Conservation (phyloP, 1,284 basidiomycete species). For the Ustilago vetiveriae region DNA sequence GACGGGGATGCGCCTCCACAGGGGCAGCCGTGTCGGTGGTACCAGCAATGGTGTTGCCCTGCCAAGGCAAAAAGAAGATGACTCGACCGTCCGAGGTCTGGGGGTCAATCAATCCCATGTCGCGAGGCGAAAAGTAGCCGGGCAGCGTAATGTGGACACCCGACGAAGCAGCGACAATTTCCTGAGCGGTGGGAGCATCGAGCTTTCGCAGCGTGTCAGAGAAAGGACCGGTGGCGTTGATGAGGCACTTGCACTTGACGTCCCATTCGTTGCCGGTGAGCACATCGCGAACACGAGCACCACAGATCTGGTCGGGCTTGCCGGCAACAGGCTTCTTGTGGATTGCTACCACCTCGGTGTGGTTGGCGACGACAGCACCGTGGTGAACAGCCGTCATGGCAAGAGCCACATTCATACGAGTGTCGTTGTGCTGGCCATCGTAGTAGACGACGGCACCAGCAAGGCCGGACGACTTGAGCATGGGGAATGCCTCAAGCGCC, state of each 20-base stretch:
- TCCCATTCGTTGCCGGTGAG: conserved; percentile 85
- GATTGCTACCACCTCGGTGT: conserved; percentile 83
- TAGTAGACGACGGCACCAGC: conserved; percentile 97
- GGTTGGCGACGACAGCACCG: conserved; percentile 88
- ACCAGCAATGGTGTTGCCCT: conserved; percentile 95
- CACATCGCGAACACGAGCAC: conserved; percentile 82
- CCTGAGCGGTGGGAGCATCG: conserved; percentile 81
- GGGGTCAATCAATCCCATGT: conserved; percentile 95
- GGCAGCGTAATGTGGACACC: conserved; percentile 97
- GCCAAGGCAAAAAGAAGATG: conserved; percentile 99
- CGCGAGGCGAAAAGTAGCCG: conserved; percentile 93
- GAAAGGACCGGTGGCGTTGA: conserved; percentile 98
- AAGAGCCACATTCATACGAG: conserved; percentile 92
- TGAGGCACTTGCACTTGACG: conserved; percentile 86
- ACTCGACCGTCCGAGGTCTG: conserved; percentile 95
- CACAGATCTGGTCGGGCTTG: conserved; percentile 73
- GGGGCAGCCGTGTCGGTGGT: conserved; percentile 88
- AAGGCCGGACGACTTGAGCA: conserved; percentile 91
- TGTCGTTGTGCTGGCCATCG: conserved; percentile 97
- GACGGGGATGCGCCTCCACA: conserved; percentile 82
- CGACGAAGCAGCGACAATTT: conserved; percentile 90
- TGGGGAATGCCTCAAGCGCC: conserved; percentile 92
- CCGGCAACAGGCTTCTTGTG: conserved; percentile 74
- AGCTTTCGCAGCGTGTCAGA: conserved; percentile 85
- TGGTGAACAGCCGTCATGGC: conserved; percentile 91